Evolutionary conservation across 1,284 basidiomycete species (phyloP).

Genomic region (Flammula alnicola): DNA sequence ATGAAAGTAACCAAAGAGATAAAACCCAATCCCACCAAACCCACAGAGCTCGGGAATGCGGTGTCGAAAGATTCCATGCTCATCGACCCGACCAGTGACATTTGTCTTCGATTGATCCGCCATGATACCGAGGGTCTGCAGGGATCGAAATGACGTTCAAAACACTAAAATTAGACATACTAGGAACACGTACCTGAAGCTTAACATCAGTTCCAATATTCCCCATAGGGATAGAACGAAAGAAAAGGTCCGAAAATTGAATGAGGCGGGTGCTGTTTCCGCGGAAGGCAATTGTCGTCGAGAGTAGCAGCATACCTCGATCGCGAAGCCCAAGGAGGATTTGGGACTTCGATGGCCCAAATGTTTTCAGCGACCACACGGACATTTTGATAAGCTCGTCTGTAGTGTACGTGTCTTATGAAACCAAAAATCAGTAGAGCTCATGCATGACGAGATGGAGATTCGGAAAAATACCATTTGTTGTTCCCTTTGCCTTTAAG

Average conservation of each 20-base stretch:
- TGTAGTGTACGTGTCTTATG: not conserved
- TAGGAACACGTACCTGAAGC: not conserved
- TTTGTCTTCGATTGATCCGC: constrained; percentile 3
- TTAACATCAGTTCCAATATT: constrained; percentile 1
- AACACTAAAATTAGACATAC: not conserved
- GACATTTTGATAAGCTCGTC: constrained; percentile 1
- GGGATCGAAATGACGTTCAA: not conserved
- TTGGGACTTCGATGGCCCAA: not conserved
- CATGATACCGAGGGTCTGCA: constrained; percentile 1
- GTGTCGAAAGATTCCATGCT: constrained; percentile 4
- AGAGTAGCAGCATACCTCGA: constrained; percentile 14
- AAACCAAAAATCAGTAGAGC: not conserved
- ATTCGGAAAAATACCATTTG: not conserved
- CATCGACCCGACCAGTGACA: constrained; percentile 1
- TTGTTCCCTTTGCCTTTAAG: not conserved
- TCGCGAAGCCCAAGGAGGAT: too few relatives aligned
- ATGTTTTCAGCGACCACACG: not conserved
- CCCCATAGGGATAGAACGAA: constrained; percentile 2
- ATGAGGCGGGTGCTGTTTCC: constrained; percentile 13
- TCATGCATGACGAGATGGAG: too few relatives aligned
- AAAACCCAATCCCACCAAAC: not conserved
- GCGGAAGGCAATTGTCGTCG: constrained; percentile 13
- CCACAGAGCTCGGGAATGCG: constrained; percentile 1
- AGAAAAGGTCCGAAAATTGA: constrained; percentile 9
- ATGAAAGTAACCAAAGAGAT: constrained; percentile 6